These are phyloP conservation scores for Lolium multiflorum DNA, from an alignment of 176 grass and related monocot genomes.

Conservation along the genomic window DNA sequence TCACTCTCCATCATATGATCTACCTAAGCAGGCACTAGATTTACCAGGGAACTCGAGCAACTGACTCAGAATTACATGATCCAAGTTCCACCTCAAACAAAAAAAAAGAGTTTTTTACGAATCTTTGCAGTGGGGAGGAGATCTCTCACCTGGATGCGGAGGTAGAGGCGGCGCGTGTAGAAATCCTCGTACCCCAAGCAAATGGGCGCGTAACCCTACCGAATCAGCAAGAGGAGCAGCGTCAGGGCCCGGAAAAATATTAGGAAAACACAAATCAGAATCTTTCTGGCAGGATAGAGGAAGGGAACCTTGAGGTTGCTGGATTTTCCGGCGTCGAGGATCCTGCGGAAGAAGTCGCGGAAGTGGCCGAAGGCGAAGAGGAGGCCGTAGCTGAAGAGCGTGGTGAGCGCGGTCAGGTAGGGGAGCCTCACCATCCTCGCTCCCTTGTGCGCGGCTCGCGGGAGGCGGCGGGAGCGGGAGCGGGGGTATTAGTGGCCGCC, in stretches of 20 bases:
- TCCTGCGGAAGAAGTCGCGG: slow-evolving; percentile 76
- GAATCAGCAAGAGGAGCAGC: background rate
- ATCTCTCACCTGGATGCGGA: slow-evolving; percentile 83
- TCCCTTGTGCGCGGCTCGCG: background rate
- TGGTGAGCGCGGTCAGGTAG: slow-evolving; percentile 72
- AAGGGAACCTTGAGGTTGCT: slow-evolving; percentile 71
- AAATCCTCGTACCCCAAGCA: slow-evolving; percentile 94
- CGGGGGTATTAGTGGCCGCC: background rate
- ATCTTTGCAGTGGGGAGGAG: slow-evolving; percentile 12
- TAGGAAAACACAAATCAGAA: slow-evolving; percentile 23
- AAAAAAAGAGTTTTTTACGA: background rate
- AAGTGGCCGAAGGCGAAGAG: slow-evolving; percentile 93
- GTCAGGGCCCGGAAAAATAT: background rate
- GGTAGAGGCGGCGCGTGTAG: slow-evolving; percentile 93
- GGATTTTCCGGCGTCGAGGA: slow-evolving; percentile 74
- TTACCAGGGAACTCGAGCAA: background rate
- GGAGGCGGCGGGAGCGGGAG: background rate
- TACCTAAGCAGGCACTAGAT: slow-evolving; percentile 1
- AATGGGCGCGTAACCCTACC: slow-evolving; percentile 88
- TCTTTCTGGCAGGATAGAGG: background rate
- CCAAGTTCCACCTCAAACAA: background rate
- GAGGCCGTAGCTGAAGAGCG: slow-evolving; percentile 89
- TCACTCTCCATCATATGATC: slow-evolving; percentile 15
- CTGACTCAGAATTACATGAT: background rate
- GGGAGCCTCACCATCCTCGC: slow-evolving; percentile 72